Conservation (phyloP, 2,329 filamentous ascomycete species). For the Colletotrichum karsti region DNA sequence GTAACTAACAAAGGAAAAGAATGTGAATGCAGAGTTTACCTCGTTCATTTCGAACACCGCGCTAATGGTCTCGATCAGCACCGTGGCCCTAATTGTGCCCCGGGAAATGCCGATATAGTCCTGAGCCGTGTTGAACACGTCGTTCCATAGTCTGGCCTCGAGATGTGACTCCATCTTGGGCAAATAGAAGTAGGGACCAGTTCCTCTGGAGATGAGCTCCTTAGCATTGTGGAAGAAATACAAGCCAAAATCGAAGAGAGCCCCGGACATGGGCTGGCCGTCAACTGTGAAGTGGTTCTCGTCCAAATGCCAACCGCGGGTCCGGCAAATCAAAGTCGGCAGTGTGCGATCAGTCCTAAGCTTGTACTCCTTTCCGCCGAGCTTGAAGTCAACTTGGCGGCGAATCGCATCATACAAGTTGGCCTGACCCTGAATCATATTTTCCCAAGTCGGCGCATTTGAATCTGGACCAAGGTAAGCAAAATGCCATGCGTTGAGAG, state of each 20-base stretch:
- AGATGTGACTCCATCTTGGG: slow-evolving; percentile 94
- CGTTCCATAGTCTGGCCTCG: slow-evolving; percentile 91
- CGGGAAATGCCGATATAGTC: slow-evolving; percentile 84
- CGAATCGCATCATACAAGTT: slow-evolving; percentile 92
- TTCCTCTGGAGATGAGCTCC: slow-evolving; percentile 79
- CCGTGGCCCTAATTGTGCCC: slow-evolving; percentile 86
- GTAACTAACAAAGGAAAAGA: not conserved
- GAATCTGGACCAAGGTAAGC: slow-evolving; percentile 62
- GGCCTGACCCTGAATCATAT: slow-evolving; percentile 92
- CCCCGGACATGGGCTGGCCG: slow-evolving; percentile 84
- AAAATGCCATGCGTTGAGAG: not conserved
- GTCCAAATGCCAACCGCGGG: slow-evolving; percentile 89
- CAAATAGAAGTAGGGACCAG: slow-evolving; percentile 89
- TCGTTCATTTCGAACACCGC: slow-evolving; percentile 97
- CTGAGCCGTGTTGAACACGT: slow-evolving; percentile 88
- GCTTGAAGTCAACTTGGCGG: slow-evolving; percentile 87
- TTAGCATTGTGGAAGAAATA: slow-evolving; percentile 95
- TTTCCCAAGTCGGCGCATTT: slow-evolving; percentile 89
- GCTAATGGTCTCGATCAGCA: slow-evolving; percentile 90
- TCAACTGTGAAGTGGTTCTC: slow-evolving; percentile 94
- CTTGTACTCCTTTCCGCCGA: slow-evolving; percentile 89
- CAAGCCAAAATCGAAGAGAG: slow-evolving; percentile 89
- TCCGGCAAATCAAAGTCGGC: slow-evolving; percentile 85
- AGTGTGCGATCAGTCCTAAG: slow-evolving; percentile 81
- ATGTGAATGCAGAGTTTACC: not conserved